Base-by-base conservation (phyloP, 208 protist genomes). In the Spironucleus salmonicida region DNA sequence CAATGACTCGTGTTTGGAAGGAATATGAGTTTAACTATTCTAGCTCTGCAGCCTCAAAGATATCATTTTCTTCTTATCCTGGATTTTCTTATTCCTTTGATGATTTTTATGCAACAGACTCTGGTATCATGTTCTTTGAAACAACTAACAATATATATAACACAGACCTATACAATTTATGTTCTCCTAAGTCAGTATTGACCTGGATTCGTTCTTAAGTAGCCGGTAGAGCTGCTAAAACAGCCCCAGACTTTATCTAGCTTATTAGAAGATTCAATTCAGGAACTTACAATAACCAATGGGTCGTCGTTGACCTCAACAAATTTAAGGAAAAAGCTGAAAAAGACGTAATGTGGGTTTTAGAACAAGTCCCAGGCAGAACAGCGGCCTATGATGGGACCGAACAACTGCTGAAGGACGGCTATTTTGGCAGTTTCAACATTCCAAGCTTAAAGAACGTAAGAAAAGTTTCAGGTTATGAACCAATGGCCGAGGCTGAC, bases 281-380 rank as follows among this genome's bases (percentile, higher is more conserved):
- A 42, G 91, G 91, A 9, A 92, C 90, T 26, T 92, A 92, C 75
- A 92, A 91, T 79, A 91, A 90, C 76, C 89, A 92, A 79, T 94
- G 84, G 79, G 87, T 93, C 68, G 79, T 92, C 30, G n/a, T 93
- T 1, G 84, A 92, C 75, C 82, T 88, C 59, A 87, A 87, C 7
- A 74, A 79, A 27, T 88, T 84, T 38, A 80, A 79, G 19, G 76
- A 49, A 53, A 39, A 64, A 27, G 1, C 29, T 27, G 13, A 32
- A 1, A 34, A 66, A 29, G 58, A 49, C 9, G 64, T 80, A 30
- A 76, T 90, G 34, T 86, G 80, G 82, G 81, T 91, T 19, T 75
- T 83, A 19, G 88, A 93, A 77, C 90, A 92, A 76, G 80, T 91
- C 49, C 89, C 87, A 49, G 85, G 85, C 23, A 59, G 66, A 1